Conservation (phyloP, 2,329 filamentous ascomycete species). For the Didymella exigua region DNA sequence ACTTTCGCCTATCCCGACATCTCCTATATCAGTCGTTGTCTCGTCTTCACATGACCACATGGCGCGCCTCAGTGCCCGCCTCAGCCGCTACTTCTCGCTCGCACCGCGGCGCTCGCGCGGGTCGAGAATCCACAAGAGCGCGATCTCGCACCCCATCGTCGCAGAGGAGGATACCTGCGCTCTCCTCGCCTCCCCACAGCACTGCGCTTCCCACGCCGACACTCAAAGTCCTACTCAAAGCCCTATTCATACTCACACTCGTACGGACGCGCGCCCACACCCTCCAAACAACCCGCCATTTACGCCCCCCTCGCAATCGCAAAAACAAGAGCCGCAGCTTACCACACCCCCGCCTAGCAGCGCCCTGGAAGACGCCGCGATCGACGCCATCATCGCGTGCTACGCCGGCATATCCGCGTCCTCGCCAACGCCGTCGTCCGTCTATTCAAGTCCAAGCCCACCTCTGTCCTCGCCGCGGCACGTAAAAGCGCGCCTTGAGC, state of each 20-base stretch:
- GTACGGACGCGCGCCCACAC: not conserved
- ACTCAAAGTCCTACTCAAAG: not conserved
- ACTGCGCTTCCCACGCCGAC: too few species aligned
- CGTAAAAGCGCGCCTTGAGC: not conserved
- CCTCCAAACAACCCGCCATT: too few species aligned
- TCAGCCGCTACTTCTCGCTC: conserved; percentile 1
- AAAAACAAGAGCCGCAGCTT: too few species aligned
- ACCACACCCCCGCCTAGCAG: too few species aligned
- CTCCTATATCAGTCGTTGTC: too few species aligned
- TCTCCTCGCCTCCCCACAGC: not conserved
- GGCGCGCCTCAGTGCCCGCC: conserved; percentile 1
- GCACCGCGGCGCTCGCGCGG: not conserved
- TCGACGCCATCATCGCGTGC: not conserved
- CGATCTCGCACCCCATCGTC: not conserved
- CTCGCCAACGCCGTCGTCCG: not conserved
- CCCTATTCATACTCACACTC: not conserved
- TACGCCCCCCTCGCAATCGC: too few species aligned
- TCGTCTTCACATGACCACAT: too few species aligned
- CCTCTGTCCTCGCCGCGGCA: not conserved
- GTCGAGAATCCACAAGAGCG: not conserved
- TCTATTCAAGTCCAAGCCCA: not conserved
- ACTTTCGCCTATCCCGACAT: too few species aligned
- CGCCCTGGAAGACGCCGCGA: too few species aligned
- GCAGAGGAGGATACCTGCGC: not conserved
- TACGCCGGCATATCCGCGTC: not conserved